A percentile compares a stretch with the other conserved stretches of the same genome.
Evolutionary conservation across 768 basidiomycete species (phyloP).

Genomic region (Leccinellum albellum): DNA sequence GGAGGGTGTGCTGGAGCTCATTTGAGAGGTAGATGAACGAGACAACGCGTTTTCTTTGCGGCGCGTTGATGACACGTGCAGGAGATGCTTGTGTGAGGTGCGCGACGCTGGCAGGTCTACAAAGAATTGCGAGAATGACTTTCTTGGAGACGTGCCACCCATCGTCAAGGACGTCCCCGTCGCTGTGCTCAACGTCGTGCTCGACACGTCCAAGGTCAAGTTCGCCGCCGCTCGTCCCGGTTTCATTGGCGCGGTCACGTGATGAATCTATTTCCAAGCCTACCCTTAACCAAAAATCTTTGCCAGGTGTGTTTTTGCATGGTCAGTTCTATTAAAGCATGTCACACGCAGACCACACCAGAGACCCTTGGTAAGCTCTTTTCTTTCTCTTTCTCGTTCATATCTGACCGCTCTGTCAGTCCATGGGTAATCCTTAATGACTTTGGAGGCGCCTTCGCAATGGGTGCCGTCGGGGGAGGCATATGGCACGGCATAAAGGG

Average conservation of each 20-base stretch:
- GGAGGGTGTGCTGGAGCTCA: constrained; percentile 28
- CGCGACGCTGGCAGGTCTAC: constrained; percentile 52
- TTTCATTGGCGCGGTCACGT: constrained; percentile 31
- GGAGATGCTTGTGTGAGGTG: constrained; percentile 15
- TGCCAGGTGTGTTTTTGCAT: neutral
- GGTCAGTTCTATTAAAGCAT: constrained; percentile 35
- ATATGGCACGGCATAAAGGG: constrained; percentile 99
- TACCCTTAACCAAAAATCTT: constrained; percentile 32
- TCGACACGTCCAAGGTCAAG: constrained; percentile 20
- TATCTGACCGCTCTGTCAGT: constrained; percentile 39
- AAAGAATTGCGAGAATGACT: constrained; percentile 34
- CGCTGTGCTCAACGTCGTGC: constrained; percentile 14
- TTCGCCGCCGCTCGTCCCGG: neutral
- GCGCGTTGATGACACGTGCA: constrained; percentile 29
- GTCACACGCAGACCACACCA: constrained; percentile 89
- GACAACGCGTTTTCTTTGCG: constrained; percentile 47
- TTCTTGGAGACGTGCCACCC: constrained; percentile 27
- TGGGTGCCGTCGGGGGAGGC: constrained; percentile 96
- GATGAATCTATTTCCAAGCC: constrained; percentile 15
- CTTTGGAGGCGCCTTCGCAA: constrained; percentile 95
- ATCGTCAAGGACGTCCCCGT: constrained; percentile 9
- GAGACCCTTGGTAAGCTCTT: constrained; percentile 75
- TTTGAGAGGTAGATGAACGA: constrained; percentile 31
- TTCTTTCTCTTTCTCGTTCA: too few relatives aligned
- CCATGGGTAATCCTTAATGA: constrained; percentile 99